Evolutionary conservation across 2,329 filamentous ascomycete species (phyloP), one percentile per base, ranked within the genome.

Genomic region (Bipolaris sorokiniana): DNA sequence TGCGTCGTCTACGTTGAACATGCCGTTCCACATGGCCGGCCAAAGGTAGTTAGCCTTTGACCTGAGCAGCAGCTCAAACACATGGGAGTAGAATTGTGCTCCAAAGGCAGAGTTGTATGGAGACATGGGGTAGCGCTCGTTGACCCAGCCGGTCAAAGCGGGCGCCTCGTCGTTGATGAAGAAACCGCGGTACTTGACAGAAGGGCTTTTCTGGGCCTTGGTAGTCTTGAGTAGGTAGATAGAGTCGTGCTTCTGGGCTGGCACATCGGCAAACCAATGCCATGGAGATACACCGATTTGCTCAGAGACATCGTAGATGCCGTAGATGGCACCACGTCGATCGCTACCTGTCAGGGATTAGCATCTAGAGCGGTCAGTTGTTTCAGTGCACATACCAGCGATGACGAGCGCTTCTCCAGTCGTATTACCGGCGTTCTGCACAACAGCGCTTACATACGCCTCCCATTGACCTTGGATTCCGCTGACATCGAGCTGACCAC

Each of bases 31-130:
- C 70, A 86, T 80, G 1, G 88, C 84, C 0, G 89, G 90, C 89
- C 90, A 92, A 48, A 92, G 78, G 67, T 91, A 91, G 73, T 92
- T 92, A 15, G 89, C 89, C 36, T 86, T 83, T 26, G 90, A 80
- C 6, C 90, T 83, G 5, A 92, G 83, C 1, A 91, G 77, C 1
- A 92, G 79, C 76, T 92, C 90, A 60, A 90, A 91, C 18, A 92
- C 84, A 18, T 84, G 83, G 3, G 82, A 78, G 74, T 92, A 90
- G 72, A 91, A 90, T 3, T 84, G 81, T n/a, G 83, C 79, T 54
- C 84, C 85, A 42, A 73, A 76, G 0, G 78, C 75, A 45, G 74
- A 72, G n/a, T 78, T 76, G 41, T 79, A 81, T 16, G 78, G 69
- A 31, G 76, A 78, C n/a, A 69, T 60, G 2, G 78, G 78, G 52